Conservation (phyloP, 2,329 filamentous ascomycete species). For the Eutypa lata region DNA sequence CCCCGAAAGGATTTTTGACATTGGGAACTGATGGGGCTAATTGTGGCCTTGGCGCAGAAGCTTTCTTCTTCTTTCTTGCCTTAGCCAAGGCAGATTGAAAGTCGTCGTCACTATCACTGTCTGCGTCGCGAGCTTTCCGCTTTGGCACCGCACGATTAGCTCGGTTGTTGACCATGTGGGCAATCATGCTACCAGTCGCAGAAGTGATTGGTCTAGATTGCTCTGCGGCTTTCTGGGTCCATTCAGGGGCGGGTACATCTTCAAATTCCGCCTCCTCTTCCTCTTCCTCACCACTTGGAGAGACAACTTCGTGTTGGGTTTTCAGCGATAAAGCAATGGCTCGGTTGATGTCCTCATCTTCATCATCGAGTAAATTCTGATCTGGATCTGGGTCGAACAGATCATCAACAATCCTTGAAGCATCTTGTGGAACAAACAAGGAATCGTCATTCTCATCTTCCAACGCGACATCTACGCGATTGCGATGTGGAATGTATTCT, state of each 20-base stretch:
- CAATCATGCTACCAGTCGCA: constrained; percentile 60
- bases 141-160: constrained; percentile 59
- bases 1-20: constrained; percentile 64
- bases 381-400: constrained; percentile 19
- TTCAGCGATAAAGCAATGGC: constrained; percentile 85
- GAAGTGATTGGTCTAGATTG: constrained; percentile 49
- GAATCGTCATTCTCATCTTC: constrained; percentile 48
- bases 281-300: constrained; percentile 31
- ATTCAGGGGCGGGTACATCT: constrained; percentile 51
- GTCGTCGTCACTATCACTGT: constrained; percentile 77
- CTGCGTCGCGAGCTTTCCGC: constrained; percentile 44
- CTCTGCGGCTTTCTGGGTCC: constrained; percentile 53
- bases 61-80: constrained; percentile 60
- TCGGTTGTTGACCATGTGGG: constrained; percentile 71
- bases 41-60: constrained; percentile 28
- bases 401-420: constrained; percentile 11
- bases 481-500: constrained; percentile 3
- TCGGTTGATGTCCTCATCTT: constrained; percentile 65
- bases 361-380: constrained; percentile 36
- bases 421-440: constrained; percentile 49
- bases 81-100: constrained; percentile 72
- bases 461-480: constrained; percentile 6
- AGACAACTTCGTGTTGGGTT: constrained; percentile 47
- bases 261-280: constrained; percentile 43
- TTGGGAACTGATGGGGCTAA: constrained; percentile 41